phyloP scores from a whole-genome alignment of 108 stramenopile genomes.

The Pseudonitzschia pungens region DNA sequence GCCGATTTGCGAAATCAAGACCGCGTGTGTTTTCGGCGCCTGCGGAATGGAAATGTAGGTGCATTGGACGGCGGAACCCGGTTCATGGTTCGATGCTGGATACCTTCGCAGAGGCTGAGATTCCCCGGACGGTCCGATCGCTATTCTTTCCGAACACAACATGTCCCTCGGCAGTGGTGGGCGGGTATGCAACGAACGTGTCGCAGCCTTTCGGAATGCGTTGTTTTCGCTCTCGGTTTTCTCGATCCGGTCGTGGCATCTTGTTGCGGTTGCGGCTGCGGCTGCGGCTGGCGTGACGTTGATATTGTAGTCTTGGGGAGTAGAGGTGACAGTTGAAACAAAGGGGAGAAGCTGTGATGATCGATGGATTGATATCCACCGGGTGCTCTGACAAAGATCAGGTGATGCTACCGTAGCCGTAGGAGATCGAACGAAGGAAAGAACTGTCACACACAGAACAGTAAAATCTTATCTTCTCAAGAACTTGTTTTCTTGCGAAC shows the following conservation, averaged over 20 bases:
- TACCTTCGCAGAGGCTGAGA: slow-evolving; percentile 40
- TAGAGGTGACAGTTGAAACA: too few relatives aligned
- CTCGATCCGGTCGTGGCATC: neutral
- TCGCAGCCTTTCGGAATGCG: slow-evolving; percentile 28
- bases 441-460: too few relatives aligned
- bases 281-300: too few relatives aligned
- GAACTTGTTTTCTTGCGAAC: too few relatives aligned
- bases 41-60: slow-evolving; percentile 58
- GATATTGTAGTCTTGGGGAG: too few relatives aligned
- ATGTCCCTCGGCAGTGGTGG: slow-evolving; percentile 18
- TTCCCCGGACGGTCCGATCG: slow-evolving; percentile 58
- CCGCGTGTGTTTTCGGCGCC: slow-evolving; percentile 39
- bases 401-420: too few relatives aligned
- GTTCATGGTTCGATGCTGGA: slow-evolving; percentile 15
- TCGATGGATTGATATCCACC: too few relatives aligned
- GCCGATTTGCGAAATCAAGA: slow-evolving; percentile 50
- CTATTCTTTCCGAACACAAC: slow-evolving; percentile 62
- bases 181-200: slow-evolving; percentile 43
- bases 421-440: too few relatives aligned
- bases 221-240: neutral
- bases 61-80: slow-evolving; percentile 29
- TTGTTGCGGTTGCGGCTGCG: too few relatives aligned
- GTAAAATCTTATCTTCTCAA: too few relatives aligned
- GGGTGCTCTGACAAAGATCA: too few relatives aligned
- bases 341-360: too few relatives aligned